These are phyloP conservation scores for Apiospora hydei DNA, from an alignment of 2,329 filamentous ascomycete genomes.

Conservation along the genomic window DNA sequence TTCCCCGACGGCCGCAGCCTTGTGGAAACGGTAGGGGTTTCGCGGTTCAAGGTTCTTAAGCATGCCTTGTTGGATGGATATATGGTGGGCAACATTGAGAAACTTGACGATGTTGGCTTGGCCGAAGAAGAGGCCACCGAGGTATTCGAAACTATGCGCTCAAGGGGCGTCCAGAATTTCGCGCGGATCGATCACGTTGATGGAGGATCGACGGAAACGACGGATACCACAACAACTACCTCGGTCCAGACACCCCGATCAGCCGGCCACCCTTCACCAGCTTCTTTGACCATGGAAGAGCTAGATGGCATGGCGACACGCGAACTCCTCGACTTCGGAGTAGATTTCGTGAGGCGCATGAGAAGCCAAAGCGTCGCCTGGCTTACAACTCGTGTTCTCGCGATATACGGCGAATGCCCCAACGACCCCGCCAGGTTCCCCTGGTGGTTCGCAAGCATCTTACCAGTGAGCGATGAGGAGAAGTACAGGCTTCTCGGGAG, in stretches of 20 bases:
- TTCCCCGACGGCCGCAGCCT: slow-evolving; percentile 83
- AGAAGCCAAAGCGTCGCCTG: slow-evolving; percentile 73
- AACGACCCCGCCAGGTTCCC: slow-evolving; percentile 79
- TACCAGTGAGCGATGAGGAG: slow-evolving; percentile 79
- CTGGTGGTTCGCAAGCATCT: slow-evolving; percentile 87
- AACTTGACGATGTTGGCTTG: slow-evolving; percentile 81
- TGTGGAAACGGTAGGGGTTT: slow-evolving; percentile 78
- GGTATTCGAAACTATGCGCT: slow-evolving; percentile 65
- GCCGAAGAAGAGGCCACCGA: slow-evolving; percentile 82
- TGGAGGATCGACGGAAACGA: background rate
- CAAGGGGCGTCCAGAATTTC: slow-evolving; percentile 33
- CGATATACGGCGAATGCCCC: slow-evolving; percentile 80
- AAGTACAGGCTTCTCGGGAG: slow-evolving; percentile 80
- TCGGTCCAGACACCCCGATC: slow-evolving; percentile 31
- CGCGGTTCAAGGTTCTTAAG: slow-evolving; percentile 75
- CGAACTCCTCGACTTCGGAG: slow-evolving; percentile 69
- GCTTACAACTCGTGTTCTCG: slow-evolving; percentile 75
- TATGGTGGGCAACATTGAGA: slow-evolving; percentile 75
- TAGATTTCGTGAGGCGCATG: slow-evolving; percentile 74
- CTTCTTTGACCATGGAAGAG: slow-evolving; percentile 37
- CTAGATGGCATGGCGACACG: slow-evolving; percentile 71
- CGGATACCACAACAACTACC: background rate
- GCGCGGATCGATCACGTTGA: slow-evolving; percentile 32
- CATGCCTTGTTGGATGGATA: slow-evolving; percentile 78
- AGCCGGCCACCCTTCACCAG: slow-evolving; percentile 29